Conservation (phyloP, 1,284 basidiomycete species). For the Coniferiporia sulphurascens region DNA sequence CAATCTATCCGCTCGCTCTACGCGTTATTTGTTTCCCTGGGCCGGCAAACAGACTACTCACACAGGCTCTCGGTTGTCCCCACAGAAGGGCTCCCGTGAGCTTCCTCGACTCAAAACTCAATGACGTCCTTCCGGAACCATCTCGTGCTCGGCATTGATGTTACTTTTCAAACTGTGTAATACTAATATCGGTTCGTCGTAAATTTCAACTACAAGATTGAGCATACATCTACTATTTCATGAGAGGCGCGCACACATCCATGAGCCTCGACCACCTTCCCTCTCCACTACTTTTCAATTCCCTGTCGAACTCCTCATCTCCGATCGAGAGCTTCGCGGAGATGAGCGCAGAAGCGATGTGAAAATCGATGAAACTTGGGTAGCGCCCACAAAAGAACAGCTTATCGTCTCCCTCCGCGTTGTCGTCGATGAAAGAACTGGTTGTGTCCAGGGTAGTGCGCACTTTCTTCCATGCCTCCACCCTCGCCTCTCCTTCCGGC, state of each 20-base stretch:
- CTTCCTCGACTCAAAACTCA: too few relatives aligned
- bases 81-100: too few relatives aligned
- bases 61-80: too few relatives aligned
- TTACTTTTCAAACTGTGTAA: not conserved
- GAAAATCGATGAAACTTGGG: not conserved
- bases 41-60: too few relatives aligned
- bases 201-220: not conserved
- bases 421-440: not conserved
- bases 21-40: too few relatives aligned
- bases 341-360: not conserved
- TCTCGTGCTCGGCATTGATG: too few relatives aligned
- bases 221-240: not conserved
- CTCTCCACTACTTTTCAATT: not conserved
- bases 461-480: not conserved
- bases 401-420: not conserved
- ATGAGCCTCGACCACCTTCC: conserved; percentile 2
- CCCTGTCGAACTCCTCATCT: conserved; percentile 2
- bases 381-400: conserved; percentile 3
- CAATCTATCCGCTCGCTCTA: too few relatives aligned
- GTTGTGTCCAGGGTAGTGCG: not conserved
- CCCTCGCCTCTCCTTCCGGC: not conserved
- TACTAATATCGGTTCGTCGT: not conserved
- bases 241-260: not conserved
- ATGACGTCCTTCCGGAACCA: too few relatives aligned
- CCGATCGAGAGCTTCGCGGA: not conserved